A percentile compares a stretch with the other conserved stretches of the same genome.
Conservation (phyloP, 345 rosid genomes). For the Citrus sinensis region DNA sequence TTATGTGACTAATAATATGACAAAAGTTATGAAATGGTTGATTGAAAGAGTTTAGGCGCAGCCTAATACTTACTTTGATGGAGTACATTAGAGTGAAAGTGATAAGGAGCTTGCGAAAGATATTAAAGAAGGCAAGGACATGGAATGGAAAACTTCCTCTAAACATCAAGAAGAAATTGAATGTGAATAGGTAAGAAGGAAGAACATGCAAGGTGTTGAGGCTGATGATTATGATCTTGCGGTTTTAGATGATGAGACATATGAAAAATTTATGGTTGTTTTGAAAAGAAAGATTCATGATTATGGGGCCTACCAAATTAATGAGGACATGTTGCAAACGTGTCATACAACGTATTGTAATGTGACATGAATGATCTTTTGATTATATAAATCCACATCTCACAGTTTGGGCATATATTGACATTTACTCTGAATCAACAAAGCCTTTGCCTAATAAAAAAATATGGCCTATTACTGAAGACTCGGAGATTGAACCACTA, state of each 20-base stretch:
- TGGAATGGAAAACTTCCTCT: background rate
- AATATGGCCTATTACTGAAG: too few species aligned
- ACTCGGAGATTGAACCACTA: too few species aligned
- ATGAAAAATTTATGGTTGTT: background rate
- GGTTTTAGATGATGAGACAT: background rate
- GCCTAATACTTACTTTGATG: background rate
- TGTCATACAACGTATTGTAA: background rate
- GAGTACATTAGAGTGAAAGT: background rate
- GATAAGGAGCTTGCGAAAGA: background rate
- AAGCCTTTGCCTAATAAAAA: too few species aligned
- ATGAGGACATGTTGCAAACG: background rate
- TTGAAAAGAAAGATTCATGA: too few species aligned
- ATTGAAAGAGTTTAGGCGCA: background rate
- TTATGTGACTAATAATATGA: background rate
- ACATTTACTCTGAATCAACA: too few species aligned
- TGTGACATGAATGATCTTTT: background rate
- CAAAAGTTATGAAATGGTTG: background rate
- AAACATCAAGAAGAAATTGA: background rate
- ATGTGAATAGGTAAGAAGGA: background rate
- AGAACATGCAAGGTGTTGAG: background rate
- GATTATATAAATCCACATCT: too few species aligned
- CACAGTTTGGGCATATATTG: too few species aligned
- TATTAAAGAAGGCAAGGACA: background rate
- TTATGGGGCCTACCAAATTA: background rate
- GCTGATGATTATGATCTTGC: background rate